Evolutionary conservation across 352 stramenopile species (phyloP).

Genomic region (Pythium angustatum): DNA sequence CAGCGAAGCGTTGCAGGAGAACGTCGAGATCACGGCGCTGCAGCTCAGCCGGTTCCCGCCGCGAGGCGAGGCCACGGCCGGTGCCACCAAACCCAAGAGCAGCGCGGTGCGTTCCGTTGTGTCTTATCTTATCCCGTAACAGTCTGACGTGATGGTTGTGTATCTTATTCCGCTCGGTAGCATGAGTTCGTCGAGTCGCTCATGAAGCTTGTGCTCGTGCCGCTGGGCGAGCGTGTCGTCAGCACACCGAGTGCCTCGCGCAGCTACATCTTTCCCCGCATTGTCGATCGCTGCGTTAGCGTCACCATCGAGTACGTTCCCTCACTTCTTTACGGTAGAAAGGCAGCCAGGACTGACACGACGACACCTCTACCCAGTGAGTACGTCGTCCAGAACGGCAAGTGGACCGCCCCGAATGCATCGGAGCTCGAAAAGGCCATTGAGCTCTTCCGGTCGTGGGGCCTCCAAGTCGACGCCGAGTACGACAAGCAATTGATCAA

Average conservation of each 20-base stretch:
- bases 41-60: slow-evolving; percentile 33
- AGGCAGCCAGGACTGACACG: background rate
- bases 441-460: slow-evolving; percentile 49
- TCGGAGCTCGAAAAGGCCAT: slow-evolving; percentile 53
- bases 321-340: background rate
- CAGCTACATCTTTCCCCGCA: slow-evolving; percentile 45
- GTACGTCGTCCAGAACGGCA: slow-evolving; percentile 43
- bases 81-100: slow-evolving; percentile 2
- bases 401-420: slow-evolving; percentile 44
- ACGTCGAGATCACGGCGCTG: slow-evolving; percentile 43
- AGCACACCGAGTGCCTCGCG: slow-evolving; percentile 41
- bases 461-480: slow-evolving; percentile 46
- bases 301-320: slow-evolving; percentile 52
- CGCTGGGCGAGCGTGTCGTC: slow-evolving; percentile 46
- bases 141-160: too few species aligned
- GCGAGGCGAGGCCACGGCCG: slow-evolving; percentile 17
- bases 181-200: slow-evolving; percentile 56
- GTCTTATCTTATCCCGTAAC: too few species aligned
- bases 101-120: slow-evolving; percentile 10
- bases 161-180: too few species aligned
- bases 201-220: slow-evolving; percentile 48
- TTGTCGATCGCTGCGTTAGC: slow-evolving; percentile 59
- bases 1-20: slow-evolving; percentile 56
- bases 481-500: slow-evolving; percentile 41
- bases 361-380: slow-evolving; percentile 24